Base-by-base conservation (phyloP, 108 stramenopile species). In the Cylindrotheca closterium region DNA sequence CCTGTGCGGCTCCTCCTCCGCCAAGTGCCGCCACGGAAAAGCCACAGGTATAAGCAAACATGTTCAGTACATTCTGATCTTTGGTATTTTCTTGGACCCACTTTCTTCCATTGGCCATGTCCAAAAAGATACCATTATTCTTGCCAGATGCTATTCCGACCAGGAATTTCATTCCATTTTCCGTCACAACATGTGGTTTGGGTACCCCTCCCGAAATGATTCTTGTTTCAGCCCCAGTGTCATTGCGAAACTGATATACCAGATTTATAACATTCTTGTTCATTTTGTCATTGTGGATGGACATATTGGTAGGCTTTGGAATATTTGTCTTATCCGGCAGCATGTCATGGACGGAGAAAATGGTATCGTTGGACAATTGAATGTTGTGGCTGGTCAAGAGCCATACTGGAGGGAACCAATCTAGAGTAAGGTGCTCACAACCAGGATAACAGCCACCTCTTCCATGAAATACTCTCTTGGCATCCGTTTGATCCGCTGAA, bases 31-130 rank as follows among this genome's bases (percentile, higher is more conserved):
- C 76, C 18, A 71, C 37, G 1, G 76, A 77, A 30, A 77, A 77
- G 32, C 68, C 76, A 58, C 76, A 77, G 7, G 70, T 77, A 29
- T 77, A 77, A 0, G 70, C 51, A 71, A 77, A 77, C 30, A 77
- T 26, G 47, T 77, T 77, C 23, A 77, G 50, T 3, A 77, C 52
- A 0, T 56, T 46, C 19, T 61, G 30, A 0, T 42, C 59, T 55
- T 53, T 26, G n/a, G 69, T 55, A 15, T 70, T 65, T 24, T 30
- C 27, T 31, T 55, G 70, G 17, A 77, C 33, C 76, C 76, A 77
- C 31, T 47, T 32, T 19, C 76, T 52, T 15, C 76, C 76, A 55
- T 34, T 56, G 0, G 65, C 50, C 76, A 77, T 77, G 48, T 77
- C 76, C 12, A 77, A 56, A 30, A 77, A 77, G 12, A 77, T 45